Base-by-base conservation (phyloP, 2,329 filamentous ascomycete species). In the Ceratocystis cubensis region DNA sequence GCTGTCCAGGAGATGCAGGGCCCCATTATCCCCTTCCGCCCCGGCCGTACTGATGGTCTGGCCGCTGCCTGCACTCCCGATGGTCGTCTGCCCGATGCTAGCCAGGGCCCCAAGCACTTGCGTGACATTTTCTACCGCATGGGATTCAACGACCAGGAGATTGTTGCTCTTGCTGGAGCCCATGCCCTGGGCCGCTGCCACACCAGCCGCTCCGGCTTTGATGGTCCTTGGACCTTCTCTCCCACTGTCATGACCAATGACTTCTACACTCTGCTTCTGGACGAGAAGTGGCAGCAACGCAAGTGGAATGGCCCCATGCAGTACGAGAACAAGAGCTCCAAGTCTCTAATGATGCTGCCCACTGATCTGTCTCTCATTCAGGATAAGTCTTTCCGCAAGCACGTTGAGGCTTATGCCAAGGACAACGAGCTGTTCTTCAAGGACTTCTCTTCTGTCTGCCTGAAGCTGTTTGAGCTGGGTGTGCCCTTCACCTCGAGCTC, bases 121-220 rank as follows among this genome's bases (percentile, higher is more conserved):
- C 88, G 94, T 73, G 84, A 84, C 78, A 93, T 97, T 80, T 99
- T 97, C 78, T 84, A 86, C 77, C 91, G 93, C 75, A 97, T 97
- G 93, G 93, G 93, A 71, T 97, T 96, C 83, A 88, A 94, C 77
- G 93, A 99, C 79, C 89, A 89, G 73, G 92, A 96, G 78, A 97
- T 97, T 74, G 93, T 96, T 59, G 94, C 93, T 37, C 84, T 97
- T 65, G 82, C 82, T 28, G 91, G 91, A 71, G 91, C 88, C 62
- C 91, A 96, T 79, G 88, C 90, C 65, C 84, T 96, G 46, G 92
- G 92, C 69, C 89, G 92, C 71, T 95, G 89, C 80, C 94, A 97
- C 82, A 81, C 86, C 7, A 88, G 94, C 78, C 90, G 93, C 75
- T 91, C 86, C 70, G 93, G 93, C 70, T 97, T 85, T 77, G 84